A percentile compares a stretch with the other conserved stretches of the same genome.
These are phyloP conservation scores for Lactarius hatsudake DNA, from an alignment of 768 basidiomycete genomes.

Conservation along the genomic window DNA sequence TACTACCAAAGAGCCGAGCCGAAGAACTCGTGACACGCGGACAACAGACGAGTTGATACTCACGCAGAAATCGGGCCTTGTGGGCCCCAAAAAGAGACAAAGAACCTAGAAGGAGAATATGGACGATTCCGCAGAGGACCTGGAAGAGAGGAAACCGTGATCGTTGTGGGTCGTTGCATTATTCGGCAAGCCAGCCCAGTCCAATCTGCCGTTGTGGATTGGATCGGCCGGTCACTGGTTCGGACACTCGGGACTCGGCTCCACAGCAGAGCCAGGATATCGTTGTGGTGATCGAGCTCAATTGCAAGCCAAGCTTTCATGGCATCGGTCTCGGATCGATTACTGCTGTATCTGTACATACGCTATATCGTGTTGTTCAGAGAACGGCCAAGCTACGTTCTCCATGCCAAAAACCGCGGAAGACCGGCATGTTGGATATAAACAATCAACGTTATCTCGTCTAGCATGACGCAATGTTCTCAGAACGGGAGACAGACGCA, in stretches of 20 bases:
- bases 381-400: not conserved
- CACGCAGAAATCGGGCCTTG: conserved; percentile 10
- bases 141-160: conserved; percentile 15
- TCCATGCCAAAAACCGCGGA: too few relatives aligned
- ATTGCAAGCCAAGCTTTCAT: not conserved
- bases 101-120: not conserved
- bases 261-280: not conserved
- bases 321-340: not conserved
- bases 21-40: not conserved
- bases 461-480: not conserved
- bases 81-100: not conserved
- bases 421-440: not conserved
- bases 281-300: not conserved
- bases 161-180: not conserved
- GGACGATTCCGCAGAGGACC: not conserved
- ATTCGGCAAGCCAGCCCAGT: not conserved
- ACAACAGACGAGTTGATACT: not conserved
- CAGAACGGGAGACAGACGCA: not conserved
- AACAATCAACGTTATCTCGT: not conserved
- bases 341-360: too few relatives aligned
- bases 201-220: not conserved
- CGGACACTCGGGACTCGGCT: not conserved
- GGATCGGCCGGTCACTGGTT: not conserved
- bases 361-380: not conserved
- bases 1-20: not conserved